Conservation (phyloP, 352 stramenopile species). For the Discostella stelligera region DNA sequence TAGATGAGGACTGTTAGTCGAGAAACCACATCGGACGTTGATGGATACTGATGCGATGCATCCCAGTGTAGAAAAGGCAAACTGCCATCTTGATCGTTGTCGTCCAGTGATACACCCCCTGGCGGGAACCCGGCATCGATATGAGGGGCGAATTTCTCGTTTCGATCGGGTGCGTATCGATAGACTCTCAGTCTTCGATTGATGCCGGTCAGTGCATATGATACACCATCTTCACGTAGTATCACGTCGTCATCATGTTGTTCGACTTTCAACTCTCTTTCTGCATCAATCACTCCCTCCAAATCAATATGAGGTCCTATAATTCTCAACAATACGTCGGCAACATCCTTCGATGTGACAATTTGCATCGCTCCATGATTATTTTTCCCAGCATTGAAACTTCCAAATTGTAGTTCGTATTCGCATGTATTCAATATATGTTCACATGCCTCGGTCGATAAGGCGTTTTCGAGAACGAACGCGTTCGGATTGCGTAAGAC, state of each 20-base stretch:
- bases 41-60: constrained; percentile 49
- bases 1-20: constrained; percentile 77
- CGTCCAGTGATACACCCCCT: constrained; percentile 59
- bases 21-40: constrained; percentile 53
- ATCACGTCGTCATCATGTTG: neutral
- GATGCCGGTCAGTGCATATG: constrained; percentile 51
- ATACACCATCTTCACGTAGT: constrained; percentile 4
- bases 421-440: constrained; percentile 63
- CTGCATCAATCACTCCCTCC: constrained; percentile 40
- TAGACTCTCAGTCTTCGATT: constrained; percentile 78
- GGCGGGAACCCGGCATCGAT: constrained; percentile 81
- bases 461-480: constrained; percentile 63
- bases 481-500: constrained; percentile 54
- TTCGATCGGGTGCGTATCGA: constrained; percentile 57
- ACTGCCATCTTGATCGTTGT: constrained; percentile 21
- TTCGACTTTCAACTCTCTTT: constrained; percentile 28
- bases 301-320: constrained; percentile 65
- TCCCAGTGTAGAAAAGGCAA: constrained; percentile 44
- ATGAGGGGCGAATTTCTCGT: constrained; percentile 73
- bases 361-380: constrained; percentile 70
- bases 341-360: constrained; percentile 33
- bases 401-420: constrained; percentile 58
- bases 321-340: constrained; percentile 37
- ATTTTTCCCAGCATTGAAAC: constrained; percentile 76
- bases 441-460: constrained; percentile 60